Evolutionary conservation across 306 rosid genomes (phyloP).

Genomic region (Dalbergia oliveri): DNA sequence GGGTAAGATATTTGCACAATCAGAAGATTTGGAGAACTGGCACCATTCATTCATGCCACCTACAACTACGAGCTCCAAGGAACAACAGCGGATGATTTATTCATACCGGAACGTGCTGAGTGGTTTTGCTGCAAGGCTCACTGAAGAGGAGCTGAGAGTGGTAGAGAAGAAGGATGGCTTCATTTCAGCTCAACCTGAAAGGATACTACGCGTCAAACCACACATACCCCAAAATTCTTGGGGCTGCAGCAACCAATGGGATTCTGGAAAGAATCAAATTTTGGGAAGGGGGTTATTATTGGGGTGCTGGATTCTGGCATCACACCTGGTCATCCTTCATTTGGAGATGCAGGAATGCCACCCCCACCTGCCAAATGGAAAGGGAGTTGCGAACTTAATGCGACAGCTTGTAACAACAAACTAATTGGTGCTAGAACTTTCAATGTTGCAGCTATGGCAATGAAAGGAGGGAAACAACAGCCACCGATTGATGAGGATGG

Average conservation of each 20-base stretch:
- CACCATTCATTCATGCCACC: conserved; percentile 68
- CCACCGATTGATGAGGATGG: conserved; percentile 56
- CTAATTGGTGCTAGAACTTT: conserved; percentile 76
- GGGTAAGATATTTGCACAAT: conserved; percentile 30
- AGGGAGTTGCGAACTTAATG: conserved; percentile 71
- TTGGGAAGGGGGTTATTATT: conserved; percentile 72
- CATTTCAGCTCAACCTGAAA: conserved; percentile 56
- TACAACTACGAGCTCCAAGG: conserved; percentile 35
- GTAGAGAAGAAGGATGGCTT: conserved; percentile 64
- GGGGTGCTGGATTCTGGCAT: conserved; percentile 80
- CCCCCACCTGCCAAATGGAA: conserved; percentile 84
- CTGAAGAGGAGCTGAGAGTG: conserved; percentile 55
- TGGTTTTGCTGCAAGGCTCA: conserved; percentile 77
- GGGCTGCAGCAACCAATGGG: conserved; percentile 66
- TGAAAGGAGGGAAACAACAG: conserved; percentile 27
- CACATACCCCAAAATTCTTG: conserved; percentile 66
- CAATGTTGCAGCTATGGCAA: conserved; percentile 40
- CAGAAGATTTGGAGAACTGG: conserved; percentile 61
- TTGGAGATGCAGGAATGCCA: conserved; percentile 65
- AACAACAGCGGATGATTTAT: conserved; percentile 50
- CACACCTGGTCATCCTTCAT: conserved; percentile 68
- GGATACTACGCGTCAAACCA: conserved; percentile 60
- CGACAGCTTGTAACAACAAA: conserved; percentile 69
- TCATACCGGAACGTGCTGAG: conserved; percentile 60
- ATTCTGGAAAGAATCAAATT: conserved; percentile 66